Percentiles rank a stretch among this genome's conserved stretches.
These are phyloP conservation scores for Pharnaceum exiguum DNA, from an alignment of 148 eudicot genomes.

Conservation along the genomic window DNA sequence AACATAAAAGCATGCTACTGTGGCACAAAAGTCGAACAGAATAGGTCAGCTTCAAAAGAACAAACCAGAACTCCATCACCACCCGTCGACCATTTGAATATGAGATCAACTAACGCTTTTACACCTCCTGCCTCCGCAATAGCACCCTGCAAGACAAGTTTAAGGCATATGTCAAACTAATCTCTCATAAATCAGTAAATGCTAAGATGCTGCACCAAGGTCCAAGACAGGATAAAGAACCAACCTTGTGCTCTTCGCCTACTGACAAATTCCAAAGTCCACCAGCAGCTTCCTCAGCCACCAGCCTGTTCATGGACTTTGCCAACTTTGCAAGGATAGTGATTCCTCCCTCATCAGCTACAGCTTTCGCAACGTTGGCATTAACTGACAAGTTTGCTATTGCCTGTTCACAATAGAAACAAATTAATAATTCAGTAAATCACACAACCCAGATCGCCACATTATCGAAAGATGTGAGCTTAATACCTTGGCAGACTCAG, in stretches of 20 bases:
- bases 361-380: constrained; percentile 89
- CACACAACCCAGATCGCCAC: too few species aligned
- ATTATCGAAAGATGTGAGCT: too few species aligned
- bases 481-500: constrained; percentile 89
- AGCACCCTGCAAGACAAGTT: constrained; percentile 57
- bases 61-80: constrained; percentile 95
- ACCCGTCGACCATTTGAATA: constrained; percentile 82
- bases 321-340: constrained; percentile 73
- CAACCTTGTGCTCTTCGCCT: constrained; percentile 98
- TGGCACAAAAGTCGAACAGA: neutral
- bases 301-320: constrained; percentile 86
- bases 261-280: constrained; percentile 98
- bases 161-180: neutral
- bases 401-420: constrained; percentile 46
- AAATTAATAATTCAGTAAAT: neutral
- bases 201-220: neutral
- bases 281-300: constrained; percentile 99
- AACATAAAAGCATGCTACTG: neutral
- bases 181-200: neutral
- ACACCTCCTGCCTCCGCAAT: constrained; percentile 94
- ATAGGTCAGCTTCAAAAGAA: constrained; percentile 15
- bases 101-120: constrained; percentile 88
- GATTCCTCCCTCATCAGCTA: constrained; percentile 94
- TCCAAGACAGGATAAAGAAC: constrained; percentile 6
- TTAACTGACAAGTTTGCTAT: constrained; percentile 96